phyloP scores from a whole-genome alignment of 495 filamentous ascomycete genomes.

The Xanthoparmelia taractica region DNA sequence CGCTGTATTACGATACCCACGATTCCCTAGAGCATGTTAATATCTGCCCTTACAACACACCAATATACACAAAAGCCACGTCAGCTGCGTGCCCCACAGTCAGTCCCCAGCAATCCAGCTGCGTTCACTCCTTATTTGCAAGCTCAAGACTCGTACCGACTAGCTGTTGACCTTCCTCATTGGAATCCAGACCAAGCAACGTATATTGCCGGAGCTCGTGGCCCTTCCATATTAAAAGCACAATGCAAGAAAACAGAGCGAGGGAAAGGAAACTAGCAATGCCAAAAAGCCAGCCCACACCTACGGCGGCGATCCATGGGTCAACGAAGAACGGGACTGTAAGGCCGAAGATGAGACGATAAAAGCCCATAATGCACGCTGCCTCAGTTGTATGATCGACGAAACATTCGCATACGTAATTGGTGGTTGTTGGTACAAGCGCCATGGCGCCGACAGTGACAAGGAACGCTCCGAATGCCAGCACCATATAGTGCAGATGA shows the following conservation, averaged over 20 bases:
- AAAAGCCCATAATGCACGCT: background rate
- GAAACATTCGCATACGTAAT: background rate
- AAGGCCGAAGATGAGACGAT: background rate
- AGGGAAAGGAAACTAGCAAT: background rate
- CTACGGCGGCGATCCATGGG: background rate
- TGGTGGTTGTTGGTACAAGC: background rate
- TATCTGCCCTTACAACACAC: too few relatives aligned
- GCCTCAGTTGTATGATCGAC: background rate
- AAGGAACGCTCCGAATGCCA: background rate
- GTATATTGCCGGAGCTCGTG: background rate
- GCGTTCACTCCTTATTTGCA: background rate
- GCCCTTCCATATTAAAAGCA: background rate
- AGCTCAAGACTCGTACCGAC: background rate
- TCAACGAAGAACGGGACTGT: background rate
- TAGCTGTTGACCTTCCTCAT: background rate
- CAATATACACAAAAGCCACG: too few relatives aligned
- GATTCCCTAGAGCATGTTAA: too few relatives aligned
- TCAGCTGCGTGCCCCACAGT: too few relatives aligned
- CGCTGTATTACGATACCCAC: too few relatives aligned
- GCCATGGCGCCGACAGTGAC: background rate
- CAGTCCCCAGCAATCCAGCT: too few relatives aligned
- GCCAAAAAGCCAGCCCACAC: background rate
- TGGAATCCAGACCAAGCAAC: background rate
- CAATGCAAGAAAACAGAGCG: background rate
- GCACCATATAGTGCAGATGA: background rate